Conservation (phyloP, 306 rosid genomes). For the Acmispon strigosus region DNA sequence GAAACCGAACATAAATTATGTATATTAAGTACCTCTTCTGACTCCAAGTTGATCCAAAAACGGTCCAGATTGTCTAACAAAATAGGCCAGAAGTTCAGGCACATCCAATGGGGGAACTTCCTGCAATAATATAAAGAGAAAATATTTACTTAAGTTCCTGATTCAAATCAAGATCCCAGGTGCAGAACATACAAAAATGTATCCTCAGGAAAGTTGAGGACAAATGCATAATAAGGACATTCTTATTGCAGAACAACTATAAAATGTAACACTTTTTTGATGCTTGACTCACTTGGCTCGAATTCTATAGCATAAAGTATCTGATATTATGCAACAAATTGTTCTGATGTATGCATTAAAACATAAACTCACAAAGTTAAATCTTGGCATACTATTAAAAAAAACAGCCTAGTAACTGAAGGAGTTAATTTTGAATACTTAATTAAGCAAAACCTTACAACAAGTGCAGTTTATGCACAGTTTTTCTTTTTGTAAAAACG, state of each 20-base stretch:
- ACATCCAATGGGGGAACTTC: constrained; percentile 82
- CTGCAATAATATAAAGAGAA: constrained; percentile 29
- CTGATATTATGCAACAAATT: background rate
- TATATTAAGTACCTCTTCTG: constrained; percentile 43
- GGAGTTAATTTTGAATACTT: background rate
- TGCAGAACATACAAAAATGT: constrained; percentile 11
- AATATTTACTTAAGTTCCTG: constrained; percentile 12
- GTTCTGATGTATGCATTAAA: background rate
- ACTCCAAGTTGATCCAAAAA: constrained; percentile 91
- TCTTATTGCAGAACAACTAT: background rate
- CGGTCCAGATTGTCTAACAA: constrained; percentile 80
- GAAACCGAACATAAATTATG: background rate
- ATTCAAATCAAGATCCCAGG: constrained; percentile 2
- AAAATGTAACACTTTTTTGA: background rate
- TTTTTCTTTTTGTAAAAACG: background rate
- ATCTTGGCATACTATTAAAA: background rate
- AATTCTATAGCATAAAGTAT: background rate
- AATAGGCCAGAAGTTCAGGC: constrained; percentile 82
- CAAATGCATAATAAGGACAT: background rate
- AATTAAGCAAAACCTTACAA: background rate
- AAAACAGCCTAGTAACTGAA: background rate
- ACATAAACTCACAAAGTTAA: background rate
- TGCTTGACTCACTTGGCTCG: background rate
- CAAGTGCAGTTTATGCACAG: background rate
- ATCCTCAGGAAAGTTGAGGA: constrained; percentile 9